A percentile compares a stretch with the other conserved stretches of the same genome.
phyloP scores from a whole-genome alignment of 2,329 filamentous ascomycete species.

The Paracorniculantispora psalliotae region DNA sequence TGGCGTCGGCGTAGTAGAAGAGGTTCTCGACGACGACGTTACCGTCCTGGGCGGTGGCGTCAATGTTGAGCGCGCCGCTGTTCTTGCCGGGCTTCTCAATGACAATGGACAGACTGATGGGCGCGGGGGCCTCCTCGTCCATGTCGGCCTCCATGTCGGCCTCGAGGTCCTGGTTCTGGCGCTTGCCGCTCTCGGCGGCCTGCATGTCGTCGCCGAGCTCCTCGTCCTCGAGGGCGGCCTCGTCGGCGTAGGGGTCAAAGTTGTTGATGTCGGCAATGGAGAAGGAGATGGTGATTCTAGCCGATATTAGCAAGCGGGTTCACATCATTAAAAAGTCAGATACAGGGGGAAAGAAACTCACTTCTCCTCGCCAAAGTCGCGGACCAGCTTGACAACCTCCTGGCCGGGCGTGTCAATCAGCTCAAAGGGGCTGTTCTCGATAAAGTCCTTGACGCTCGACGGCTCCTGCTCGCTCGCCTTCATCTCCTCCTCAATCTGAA shows the following conservation, averaged over 20 bases:
- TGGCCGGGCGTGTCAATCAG: conserved; percentile 76
- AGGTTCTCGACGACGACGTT: conserved; percentile 85
- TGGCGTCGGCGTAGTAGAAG: conserved; percentile 76
- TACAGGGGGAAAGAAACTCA: conserved; percentile 39
- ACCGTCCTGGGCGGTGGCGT: conserved; percentile 81
- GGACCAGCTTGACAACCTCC: conserved; percentile 81
- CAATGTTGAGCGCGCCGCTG: conserved; percentile 73
- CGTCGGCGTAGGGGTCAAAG: conserved; percentile 35
- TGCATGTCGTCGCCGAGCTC: conserved; percentile 40
- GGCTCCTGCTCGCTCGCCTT: conserved; percentile 67
- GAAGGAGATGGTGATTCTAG: conserved; percentile 40
- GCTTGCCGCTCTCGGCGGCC: conserved; percentile 44
- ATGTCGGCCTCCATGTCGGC: conserved; percentile 41
- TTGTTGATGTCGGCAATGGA: conserved; percentile 38
- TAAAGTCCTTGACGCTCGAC: conserved; percentile 77
- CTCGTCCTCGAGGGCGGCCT: conserved; percentile 36
- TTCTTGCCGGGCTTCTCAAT: conserved; percentile 77
- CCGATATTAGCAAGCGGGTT: neutral
- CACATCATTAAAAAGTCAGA: too few species aligned
- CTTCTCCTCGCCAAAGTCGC: conserved; percentile 84
- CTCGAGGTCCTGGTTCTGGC: conserved; percentile 48
- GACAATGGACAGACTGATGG: conserved; percentile 77
- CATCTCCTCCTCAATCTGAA: conserved; percentile 78
- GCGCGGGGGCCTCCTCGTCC: conserved; percentile 56
- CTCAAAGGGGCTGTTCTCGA: conserved; percentile 80